phyloP scores from a whole-genome alignment of 768 basidiomycete species.

The Kwoniella pini region DNA sequence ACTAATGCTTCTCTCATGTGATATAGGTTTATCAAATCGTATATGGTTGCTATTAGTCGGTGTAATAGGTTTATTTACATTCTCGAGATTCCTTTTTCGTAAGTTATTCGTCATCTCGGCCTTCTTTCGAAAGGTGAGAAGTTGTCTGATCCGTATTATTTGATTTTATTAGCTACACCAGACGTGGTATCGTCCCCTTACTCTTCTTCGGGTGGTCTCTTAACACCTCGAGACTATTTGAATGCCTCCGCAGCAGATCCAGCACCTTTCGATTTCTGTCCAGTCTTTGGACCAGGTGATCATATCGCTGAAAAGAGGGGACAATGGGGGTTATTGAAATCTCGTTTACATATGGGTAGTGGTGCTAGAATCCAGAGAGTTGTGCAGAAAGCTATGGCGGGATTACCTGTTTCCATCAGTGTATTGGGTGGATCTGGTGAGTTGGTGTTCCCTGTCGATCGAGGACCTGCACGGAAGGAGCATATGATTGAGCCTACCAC shows the following conservation, averaged over 20 bases:
- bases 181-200: constrained; percentile 26
- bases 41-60: constrained; percentile 35
- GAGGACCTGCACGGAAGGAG: no score
- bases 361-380: constrained; percentile 79
- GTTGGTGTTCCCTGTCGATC: no score
- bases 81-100: constrained; percentile 33
- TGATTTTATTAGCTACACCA: constrained; percentile 16
- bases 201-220: constrained; percentile 29
- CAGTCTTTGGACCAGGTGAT: constrained; percentile 79
- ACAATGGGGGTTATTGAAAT: constrained; percentile 69
- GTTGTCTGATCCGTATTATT: no score
- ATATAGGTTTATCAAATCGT: constrained; percentile 35
- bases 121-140: no score
- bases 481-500: no score
- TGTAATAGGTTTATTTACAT: constrained; percentile 31
- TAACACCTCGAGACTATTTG: constrained; percentile 74
- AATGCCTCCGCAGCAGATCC: constrained; percentile 62
- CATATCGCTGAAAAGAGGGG: constrained; percentile 77
- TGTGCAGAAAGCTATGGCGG: constrained; percentile 77
- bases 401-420: constrained; percentile 84
- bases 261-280: constrained; percentile 86
- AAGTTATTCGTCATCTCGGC: no score
- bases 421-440: constrained; percentile 84
- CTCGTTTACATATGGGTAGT: constrained; percentile 73
- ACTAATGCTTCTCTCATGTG: no score